A percentile compares a stretch with the other conserved stretches of the same genome.
phyloP scores from a whole-genome alignment of 352 stramenopile species.

The Phytophthora kernoviae region DNA sequence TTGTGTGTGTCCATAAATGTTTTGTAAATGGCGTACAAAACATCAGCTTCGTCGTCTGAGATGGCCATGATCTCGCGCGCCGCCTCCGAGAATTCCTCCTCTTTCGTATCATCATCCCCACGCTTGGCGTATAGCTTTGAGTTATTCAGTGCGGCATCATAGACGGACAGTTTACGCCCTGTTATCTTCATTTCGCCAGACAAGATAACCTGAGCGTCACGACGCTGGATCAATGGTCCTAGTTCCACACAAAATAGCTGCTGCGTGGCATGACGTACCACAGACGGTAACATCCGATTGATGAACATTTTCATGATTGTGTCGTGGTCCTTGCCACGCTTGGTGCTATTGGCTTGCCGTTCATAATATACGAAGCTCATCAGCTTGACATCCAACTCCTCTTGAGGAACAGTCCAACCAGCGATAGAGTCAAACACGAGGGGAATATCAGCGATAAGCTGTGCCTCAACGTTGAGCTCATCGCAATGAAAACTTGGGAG shows the following conservation, averaged over 20 bases:
- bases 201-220: constrained; percentile 61
- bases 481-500: constrained; percentile 79
- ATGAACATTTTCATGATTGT: constrained; percentile 85
- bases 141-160: constrained; percentile 55
- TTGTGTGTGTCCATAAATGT: constrained; percentile 48
- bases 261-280: constrained; percentile 65
- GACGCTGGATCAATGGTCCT: constrained; percentile 53
- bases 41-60: constrained; percentile 51
- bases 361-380: constrained; percentile 81
- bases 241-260: constrained; percentile 69
- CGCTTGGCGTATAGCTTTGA: constrained; percentile 4
- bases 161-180: constrained; percentile 59
- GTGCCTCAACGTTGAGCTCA: constrained; percentile 76
- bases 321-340: constrained; percentile 68
- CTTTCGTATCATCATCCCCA: constrained; percentile 13
- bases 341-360: constrained; percentile 54
- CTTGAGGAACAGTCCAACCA: constrained; percentile 65
- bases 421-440: constrained; percentile 63
- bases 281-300: constrained; percentile 65
- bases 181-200: constrained; percentile 69
- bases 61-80: constrained; percentile 56
- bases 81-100: constrained; percentile 43
- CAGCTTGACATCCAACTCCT: constrained; percentile 69
- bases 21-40: constrained; percentile 55
- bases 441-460: constrained; percentile 67